Base-by-base conservation (phyloP, 2,329 filamentous ascomycete genomes). In the Sphaerulina vaccinii region DNA sequence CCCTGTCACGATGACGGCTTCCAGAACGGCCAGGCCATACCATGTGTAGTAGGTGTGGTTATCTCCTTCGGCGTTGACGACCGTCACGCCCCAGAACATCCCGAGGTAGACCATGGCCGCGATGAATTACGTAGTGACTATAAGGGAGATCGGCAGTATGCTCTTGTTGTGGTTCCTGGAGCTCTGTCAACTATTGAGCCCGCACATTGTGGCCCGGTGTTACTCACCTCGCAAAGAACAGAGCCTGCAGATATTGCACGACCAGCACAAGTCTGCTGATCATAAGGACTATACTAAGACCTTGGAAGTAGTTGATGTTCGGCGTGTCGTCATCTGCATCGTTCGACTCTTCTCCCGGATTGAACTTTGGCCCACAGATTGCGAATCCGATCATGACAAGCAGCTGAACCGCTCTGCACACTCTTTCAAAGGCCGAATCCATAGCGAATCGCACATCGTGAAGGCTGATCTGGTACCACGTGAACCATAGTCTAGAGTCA, bases 371-470 rank as follows among this genome's bases (percentile, higher is more conserved):
- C 4, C 80, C 82, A 4, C 84, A 77, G 32, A 84, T 79, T 5
- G 82, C 80, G 57, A 86, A 85, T 2, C 81, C 82, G 35, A 84
- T 75, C 79, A 87, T 83, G 36, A 82, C 78, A 21, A 78, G 82
- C 4, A 87, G 78, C 57, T 86, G 82, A 2, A 81, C 57, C 2
- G 76, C 79, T 62, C 84, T 81, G 55, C 77, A 78, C 22, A 75
- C 11, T 32, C 84, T 77, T 57, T 85, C 80, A 59, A 86, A 83
- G 27, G 86, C 73, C 33, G 79, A 83, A 66, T 87, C 84, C 24
- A 80, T 75, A 1, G 80, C 77, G 62, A 84, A 87, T 0, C 84
- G 81, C 27, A 86, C 79, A 65, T 87, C 84, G 65, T 83, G 85
- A 1, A 86, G 69, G 5, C 78, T 77, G 16, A 82, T 79, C 51